A percentile compares a stretch with the other conserved stretches of the same genome.
Conservation (phyloP, 1,284 basidiomycete genomes). For the Amylostereum areolatum region DNA sequence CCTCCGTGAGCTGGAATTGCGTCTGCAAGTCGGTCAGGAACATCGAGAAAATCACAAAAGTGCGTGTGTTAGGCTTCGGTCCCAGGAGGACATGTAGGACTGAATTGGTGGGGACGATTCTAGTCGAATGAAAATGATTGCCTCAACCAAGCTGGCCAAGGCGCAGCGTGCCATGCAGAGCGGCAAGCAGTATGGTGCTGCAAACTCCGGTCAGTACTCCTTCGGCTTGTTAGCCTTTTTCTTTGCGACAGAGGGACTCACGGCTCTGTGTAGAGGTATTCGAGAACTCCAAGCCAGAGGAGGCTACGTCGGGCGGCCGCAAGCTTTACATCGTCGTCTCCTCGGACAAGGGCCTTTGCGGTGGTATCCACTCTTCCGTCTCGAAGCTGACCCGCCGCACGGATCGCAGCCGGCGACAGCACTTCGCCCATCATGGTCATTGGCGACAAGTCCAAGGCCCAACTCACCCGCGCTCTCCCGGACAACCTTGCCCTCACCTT, state of each 20-base stretch:
- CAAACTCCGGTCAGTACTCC: conserved; percentile 77
- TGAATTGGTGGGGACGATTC: not conserved
- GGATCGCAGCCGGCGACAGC: conserved; percentile 42
- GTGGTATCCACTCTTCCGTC: conserved; percentile 99
- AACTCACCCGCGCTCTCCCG: conserved; percentile 69
- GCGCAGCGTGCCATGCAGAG: conserved; percentile 92
- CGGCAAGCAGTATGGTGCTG: conserved; percentile 92
- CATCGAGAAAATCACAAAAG: conserved; percentile 99
- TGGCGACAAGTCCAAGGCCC: conserved; percentile 97
- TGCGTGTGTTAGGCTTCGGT: conserved; percentile 31
- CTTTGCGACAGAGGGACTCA: not conserved
- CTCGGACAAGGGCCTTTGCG: conserved; percentile 99
- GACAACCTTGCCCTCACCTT: conserved; percentile 82
- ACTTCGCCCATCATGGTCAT: conserved; percentile 79
- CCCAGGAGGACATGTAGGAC: not conserved
- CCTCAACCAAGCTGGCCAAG: conserved; percentile 94
- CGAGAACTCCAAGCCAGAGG: conserved; percentile 61
- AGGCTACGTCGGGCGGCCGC: conserved; percentile 57
- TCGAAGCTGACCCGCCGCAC: conserved; percentile 82
- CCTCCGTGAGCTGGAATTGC: conserved; percentile 93
- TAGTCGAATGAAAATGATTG: conserved; percentile 99
- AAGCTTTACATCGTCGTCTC: conserved; percentile 92
- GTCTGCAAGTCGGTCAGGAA: conserved; percentile 96
- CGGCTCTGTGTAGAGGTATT: conserved; percentile 65
- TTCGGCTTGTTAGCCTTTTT: not conserved